These are phyloP conservation scores for Pyronema domesticum DNA, from an alignment of 495 filamentous ascomycete genomes.

Conservation along the genomic window DNA sequence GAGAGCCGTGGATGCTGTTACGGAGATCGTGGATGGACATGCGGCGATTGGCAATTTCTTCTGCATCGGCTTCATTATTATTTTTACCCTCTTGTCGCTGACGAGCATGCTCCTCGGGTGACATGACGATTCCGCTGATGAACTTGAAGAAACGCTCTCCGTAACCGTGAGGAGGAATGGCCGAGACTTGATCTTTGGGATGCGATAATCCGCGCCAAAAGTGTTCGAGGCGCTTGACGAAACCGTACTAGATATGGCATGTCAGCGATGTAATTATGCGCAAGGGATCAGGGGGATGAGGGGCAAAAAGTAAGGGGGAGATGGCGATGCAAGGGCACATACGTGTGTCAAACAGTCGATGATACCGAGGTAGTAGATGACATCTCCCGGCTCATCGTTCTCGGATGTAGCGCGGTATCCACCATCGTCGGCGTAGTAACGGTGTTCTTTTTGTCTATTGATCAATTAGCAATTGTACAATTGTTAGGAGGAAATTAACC, in stretches of 20 bases:
- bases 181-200: conserved; percentile 71
- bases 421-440: conserved; percentile 88
- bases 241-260: conserved; percentile 44
- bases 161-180: conserved; percentile 79
- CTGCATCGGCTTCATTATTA: conserved; percentile 29
- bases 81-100: conserved; percentile 33
- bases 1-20: conserved; percentile 26
- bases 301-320: no score
- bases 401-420: conserved; percentile 89
- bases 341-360: conserved; percentile 96
- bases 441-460: conserved; percentile 36
- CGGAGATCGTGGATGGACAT: conserved; percentile 2
- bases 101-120: conserved; percentile 58
- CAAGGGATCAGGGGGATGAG: background rate
- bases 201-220: conserved; percentile 82
- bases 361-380: conserved; percentile 94
- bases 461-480: conserved; percentile 2
- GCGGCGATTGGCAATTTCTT: conserved; percentile 12
- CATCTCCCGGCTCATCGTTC: conserved; percentile 63
- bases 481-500: background rate
- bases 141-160: conserved; percentile 90
- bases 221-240: conserved; percentile 73
- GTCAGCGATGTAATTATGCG: conserved; percentile 22
- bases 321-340: background rate
- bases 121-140: conserved; percentile 78